phyloP scores from a whole-genome alignment of 1,284 basidiomycete species.

The Agaricales sp. region DNA sequence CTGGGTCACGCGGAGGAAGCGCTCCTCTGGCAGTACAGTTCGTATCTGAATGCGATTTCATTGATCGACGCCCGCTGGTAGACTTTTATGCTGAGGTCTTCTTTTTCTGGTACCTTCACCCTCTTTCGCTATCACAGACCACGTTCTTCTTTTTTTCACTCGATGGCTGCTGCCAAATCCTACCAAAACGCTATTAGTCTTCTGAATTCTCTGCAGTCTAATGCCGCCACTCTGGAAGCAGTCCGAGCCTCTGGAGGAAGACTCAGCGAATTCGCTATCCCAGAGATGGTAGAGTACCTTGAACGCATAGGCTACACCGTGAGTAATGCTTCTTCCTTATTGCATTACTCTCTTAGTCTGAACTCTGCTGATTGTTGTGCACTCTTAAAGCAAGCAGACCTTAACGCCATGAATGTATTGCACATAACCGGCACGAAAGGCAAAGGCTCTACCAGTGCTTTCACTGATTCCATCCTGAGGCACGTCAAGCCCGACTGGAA shows the following conservation, averaged over 20 bases:
- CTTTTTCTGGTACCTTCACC: not conserved
- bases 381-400: conserved; percentile 54
- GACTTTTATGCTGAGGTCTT: not conserved
- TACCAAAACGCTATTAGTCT: conserved; percentile 79
- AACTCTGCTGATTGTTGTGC: conserved; percentile 3
- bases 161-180: conserved; percentile 23
- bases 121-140: not conserved
- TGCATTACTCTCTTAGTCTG: conserved; percentile 6
- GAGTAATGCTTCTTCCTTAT: conserved; percentile 17
- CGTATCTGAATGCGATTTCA: no score
- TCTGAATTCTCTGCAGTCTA: conserved; percentile 90
- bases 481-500: conserved; percentile 57
- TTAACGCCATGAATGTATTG: conserved; percentile 87
- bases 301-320: conserved; percentile 82
- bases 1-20: not conserved
- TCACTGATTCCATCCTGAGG: conserved; percentile 70
- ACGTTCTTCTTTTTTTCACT: not conserved
- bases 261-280: conserved; percentile 64
- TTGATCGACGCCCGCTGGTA: not conserved
- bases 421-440: conserved; percentile 99
- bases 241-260: conserved; percentile 70
- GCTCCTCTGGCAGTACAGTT: not conserved
- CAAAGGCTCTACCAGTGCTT: conserved; percentile 96
- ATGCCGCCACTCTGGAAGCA: conserved; percentile 85
- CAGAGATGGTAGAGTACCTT: conserved; percentile 89